phyloP scores from a whole-genome alignment of 2,329 filamentous ascomycete species.

The Aspergillus terreus region DNA sequence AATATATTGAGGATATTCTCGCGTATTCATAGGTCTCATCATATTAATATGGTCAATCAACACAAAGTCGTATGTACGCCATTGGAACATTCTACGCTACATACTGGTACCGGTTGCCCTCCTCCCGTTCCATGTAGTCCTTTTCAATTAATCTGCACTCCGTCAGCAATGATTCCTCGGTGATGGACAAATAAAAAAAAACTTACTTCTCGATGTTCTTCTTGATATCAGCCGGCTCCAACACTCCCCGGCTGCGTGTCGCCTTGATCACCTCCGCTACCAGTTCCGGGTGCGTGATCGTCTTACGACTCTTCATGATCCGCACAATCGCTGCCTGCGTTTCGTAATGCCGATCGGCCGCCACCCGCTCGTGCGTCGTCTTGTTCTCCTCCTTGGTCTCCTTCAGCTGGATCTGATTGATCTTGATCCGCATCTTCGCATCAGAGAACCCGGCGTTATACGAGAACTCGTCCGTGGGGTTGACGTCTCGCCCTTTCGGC shows the following conservation, averaged over 20 bases:
- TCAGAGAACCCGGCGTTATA: slow-evolving; percentile 76
- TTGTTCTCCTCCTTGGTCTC: slow-evolving; percentile 95
- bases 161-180: not conserved
- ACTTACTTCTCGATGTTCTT: slow-evolving; percentile 90
- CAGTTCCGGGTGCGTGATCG: slow-evolving; percentile 78
- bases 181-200: not conserved
- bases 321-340: slow-evolving; percentile 95
- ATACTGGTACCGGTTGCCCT: slow-evolving; percentile 65
- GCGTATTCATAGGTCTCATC: not conserved
- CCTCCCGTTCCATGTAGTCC: slow-evolving; percentile 83
- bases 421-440: slow-evolving; percentile 86
- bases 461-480: slow-evolving; percentile 73
- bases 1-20: not conserved
- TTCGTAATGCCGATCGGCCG: slow-evolving; percentile 87
- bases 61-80: not conserved
- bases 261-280: slow-evolving; percentile 89
- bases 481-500: slow-evolving; percentile 79
- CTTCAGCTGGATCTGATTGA: slow-evolving; percentile 97
- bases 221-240: slow-evolving; percentile 88
- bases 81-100: slow-evolving; percentile 50
- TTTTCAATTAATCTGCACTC: slow-evolving; percentile 74
- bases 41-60: not conserved
- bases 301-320: slow-evolving; percentile 94
- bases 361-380: slow-evolving; percentile 85
- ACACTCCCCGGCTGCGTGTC: slow-evolving; percentile 78